Evolutionary conservation across 2,329 filamentous ascomycete species (phyloP).

Genomic region (Xylaria digitata): DNA sequence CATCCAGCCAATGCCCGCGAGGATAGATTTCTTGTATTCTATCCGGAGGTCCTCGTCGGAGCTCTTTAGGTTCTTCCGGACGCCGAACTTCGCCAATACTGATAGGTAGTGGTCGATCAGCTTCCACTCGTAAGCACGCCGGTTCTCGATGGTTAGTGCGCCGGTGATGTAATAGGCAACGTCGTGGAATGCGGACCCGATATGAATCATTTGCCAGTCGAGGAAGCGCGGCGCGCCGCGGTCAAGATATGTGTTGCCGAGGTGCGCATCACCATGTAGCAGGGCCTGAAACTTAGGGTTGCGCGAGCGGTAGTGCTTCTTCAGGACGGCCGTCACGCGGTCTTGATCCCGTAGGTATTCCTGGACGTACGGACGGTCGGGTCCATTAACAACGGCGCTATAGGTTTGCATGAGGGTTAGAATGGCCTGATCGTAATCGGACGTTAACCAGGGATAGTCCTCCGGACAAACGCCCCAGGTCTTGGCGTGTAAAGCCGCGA

Average conservation of each 20-base stretch:
- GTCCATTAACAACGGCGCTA: slow-evolving; percentile 41
- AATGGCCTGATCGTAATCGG: slow-evolving; percentile 48
- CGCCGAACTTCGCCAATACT: slow-evolving; percentile 43
- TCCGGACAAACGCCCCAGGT: slow-evolving; percentile 45
- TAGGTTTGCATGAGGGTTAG: slow-evolving; percentile 46
- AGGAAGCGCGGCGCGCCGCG: slow-evolving; percentile 49
- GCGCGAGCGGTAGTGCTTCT: slow-evolving; percentile 48
- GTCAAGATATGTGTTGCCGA: slow-evolving; percentile 51
- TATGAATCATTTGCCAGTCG: slow-evolving; percentile 53
- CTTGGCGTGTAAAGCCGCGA: slow-evolving; percentile 51
- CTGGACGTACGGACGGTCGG: slow-evolving; percentile 46
- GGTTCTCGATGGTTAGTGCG: slow-evolving; percentile 50
- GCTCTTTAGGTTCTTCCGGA: slow-evolving; percentile 40
- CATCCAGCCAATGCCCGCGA: slow-evolving; percentile 52
- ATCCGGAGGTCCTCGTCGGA: slow-evolving; percentile 45
- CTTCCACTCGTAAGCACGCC: slow-evolving; percentile 50
- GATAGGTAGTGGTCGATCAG: slow-evolving; percentile 52
- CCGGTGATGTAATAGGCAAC: slow-evolving; percentile 52
- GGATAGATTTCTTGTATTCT: slow-evolving; percentile 51
- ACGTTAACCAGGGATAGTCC: slow-evolving; percentile 49
- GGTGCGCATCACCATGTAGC: slow-evolving; percentile 53
- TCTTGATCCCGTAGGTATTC: slow-evolving; percentile 46
- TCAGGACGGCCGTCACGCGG: slow-evolving; percentile 48
- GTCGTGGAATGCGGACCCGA: slow-evolving; percentile 53
- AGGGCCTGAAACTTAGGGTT: slow-evolving; percentile 51